Evolutionary conservation across 192 early-diverging fungal species (phyloP), one percentile per base, ranked within the genome.

Genomic region (Podila clonocystis): DNA sequence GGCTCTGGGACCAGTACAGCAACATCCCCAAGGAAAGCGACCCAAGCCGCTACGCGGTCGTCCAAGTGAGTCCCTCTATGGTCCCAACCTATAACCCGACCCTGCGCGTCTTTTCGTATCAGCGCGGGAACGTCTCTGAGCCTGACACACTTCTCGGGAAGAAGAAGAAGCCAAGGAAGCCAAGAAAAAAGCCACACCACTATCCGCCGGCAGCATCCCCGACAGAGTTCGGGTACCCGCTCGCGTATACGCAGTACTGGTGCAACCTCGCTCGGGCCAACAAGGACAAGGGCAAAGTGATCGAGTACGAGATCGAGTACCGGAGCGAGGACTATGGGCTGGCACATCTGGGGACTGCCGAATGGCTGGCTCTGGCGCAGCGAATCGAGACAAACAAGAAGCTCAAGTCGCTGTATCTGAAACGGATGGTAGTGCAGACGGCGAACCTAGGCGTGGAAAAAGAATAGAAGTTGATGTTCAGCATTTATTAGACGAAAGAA

Each of bases 31-130:
- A 65, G 6, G 24, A 63, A 1, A 73, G 57, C 45, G 73, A 87
- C 24, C 8, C 63, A 17, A 70, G 22, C 24, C 66, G 83, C 22
- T 84, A 83, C 41, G 82, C 73, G 1, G 75, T 86, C 2, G 82
- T 86, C 5, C 82, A 83, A 4, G 85, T 94, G 0, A 82, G 88
- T 4, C 93, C 93, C 3, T 87, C 90, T 50, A 84, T 94, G 0
- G 68, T 94, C 11, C 93, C 93, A 31, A 87, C 83, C 9, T 91
- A 88, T 65, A 74, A 88, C 60, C 93, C 91, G 3, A 77, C 86
- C 0, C 88, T 92, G 61, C 88, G 91, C n/a, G 75, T 92, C 0
- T 87, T 87, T 55, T 72, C 84, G 48, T 93, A 93, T 58, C 80
- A 87, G 31, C 57, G 72, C 9, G 72, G 70, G 20, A 67, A 50